Conservation (phyloP, 2,329 filamentous ascomycete genomes). For the Monilinia polystroma region DNA sequence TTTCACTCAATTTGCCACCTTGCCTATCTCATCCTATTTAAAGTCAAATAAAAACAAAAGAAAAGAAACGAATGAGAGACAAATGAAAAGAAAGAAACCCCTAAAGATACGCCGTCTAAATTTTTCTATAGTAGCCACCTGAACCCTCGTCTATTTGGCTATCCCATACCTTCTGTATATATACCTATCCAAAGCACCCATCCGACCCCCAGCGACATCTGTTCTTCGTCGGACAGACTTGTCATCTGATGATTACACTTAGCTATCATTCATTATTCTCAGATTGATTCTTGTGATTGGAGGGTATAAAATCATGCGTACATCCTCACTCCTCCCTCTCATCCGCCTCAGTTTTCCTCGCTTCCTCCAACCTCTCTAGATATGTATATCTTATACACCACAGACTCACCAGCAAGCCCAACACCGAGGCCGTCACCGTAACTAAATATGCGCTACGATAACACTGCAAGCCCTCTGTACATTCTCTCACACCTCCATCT, state of each 20-base stretch:
- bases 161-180: not conserved
- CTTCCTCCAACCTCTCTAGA: constrained; percentile 29
- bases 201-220: not conserved
- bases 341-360: constrained; percentile 28
- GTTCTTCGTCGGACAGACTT: not conserved
- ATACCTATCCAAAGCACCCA: not conserved
- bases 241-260: too few species aligned
- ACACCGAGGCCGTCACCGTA: constrained; percentile 68
- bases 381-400: constrained; percentile 57
- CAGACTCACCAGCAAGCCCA: constrained; percentile 68
- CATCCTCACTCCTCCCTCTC: constrained; percentile 23
- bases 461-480: constrained; percentile 74
- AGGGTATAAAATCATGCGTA: too few species aligned
- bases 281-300: not conserved
- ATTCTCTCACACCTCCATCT: constrained; percentile 68
- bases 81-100: too few species aligned
- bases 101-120: too few species aligned
- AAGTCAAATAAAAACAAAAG: too few species aligned
- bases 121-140: too few species aligned
- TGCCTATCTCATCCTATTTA: too few species aligned
- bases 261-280: not conserved
- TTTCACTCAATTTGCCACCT: too few species aligned
- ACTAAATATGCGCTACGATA: constrained; percentile 79
- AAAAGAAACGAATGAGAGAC: too few species aligned
- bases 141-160: too few species aligned